These are phyloP conservation scores for Kwoniella heveanensis DNA, from an alignment of 768 basidiomycete genomes.

Conservation along the genomic window DNA sequence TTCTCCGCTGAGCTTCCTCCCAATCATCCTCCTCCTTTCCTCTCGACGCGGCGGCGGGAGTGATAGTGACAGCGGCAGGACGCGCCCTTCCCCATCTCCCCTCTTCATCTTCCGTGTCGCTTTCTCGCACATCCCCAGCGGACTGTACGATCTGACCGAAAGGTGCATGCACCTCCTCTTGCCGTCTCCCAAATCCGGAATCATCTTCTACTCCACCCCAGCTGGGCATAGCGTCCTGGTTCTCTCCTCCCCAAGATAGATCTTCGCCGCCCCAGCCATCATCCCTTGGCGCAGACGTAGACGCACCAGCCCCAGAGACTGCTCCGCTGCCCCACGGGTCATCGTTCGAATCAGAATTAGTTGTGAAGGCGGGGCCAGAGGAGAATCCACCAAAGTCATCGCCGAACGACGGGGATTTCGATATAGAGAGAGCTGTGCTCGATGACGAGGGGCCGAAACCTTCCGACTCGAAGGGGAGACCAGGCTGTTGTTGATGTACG, in stretches of 20 bases:
- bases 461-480: neutral
- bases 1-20: conserved; percentile 48
- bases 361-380: conserved; percentile 11
- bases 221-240: conserved; percentile 1
- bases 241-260: conserved; percentile 8
- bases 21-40: conserved; percentile 45
- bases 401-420: conserved; percentile 37
- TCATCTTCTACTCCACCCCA: conserved; percentile 6
- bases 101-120: conserved; percentile 27
- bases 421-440: conserved; percentile 6
- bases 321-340: neutral
- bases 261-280: conserved; percentile 16
- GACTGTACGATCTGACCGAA: conserved; percentile 3
- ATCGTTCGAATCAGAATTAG: conserved; percentile 14
- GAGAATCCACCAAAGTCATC: conserved; percentile 41
- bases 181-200: neutral
- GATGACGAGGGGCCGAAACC: neutral
- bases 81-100: conserved; percentile 37
- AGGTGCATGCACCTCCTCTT: conserved; percentile 4
- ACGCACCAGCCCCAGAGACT: neutral
- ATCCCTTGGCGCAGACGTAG: neutral
- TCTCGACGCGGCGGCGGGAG: neutral
- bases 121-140: conserved; percentile 8
- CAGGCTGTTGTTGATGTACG: neutral
- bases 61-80: neutral